Evolutionary conservation across 345 rosid species (phyloP), one percentile per base, ranked within the genome.

Genomic region (Trapa incisa): DNA sequence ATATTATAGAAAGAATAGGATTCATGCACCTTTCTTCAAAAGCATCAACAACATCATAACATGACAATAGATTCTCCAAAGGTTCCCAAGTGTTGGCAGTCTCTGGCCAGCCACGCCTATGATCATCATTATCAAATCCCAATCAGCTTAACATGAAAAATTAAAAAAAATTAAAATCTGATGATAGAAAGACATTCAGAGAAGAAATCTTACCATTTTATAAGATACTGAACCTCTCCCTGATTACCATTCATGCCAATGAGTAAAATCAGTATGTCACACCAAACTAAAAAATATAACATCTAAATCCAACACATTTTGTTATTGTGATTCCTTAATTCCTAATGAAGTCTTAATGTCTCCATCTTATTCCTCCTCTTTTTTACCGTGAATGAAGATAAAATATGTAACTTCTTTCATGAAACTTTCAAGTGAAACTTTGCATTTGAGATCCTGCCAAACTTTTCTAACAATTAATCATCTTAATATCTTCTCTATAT

Each of bases 21-120:
- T 32, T 33, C 4, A 12, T 15, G 52, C 76, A 95, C 99, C 96
- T 88, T 76, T 83, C 91, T 75, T 95, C 98, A 75, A 91, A 95
- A 67, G 96, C 89, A 65, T 89, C 97, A 5, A 95, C 83, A 74
- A 95, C 92, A 81, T 95, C 99, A 41, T 88, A 80, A 76, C 96
- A 89, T n/a, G 96, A 83, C 75, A 76, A 85, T 35, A 95, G 87
- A 75, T 95, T 95, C 88, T 88, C 98, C 56, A 89, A 58, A 35
- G 99, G 99, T 80, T 95, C 99, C 99, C 99, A 95, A 29, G 99
- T 95, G 76, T 95, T 95, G 4, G 94, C 82, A 3, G 94, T 81
- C 74, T 91, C 98, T 0, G 99, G 92, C 99, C 99, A 95, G 36
- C 92, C 97, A 17, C 98, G 96, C 99, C 99, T 95, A 85, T 52